phyloP scores from a whole-genome alignment of 2,329 filamentous ascomycete genomes.

The Aspergillus brasiliensis region DNA sequence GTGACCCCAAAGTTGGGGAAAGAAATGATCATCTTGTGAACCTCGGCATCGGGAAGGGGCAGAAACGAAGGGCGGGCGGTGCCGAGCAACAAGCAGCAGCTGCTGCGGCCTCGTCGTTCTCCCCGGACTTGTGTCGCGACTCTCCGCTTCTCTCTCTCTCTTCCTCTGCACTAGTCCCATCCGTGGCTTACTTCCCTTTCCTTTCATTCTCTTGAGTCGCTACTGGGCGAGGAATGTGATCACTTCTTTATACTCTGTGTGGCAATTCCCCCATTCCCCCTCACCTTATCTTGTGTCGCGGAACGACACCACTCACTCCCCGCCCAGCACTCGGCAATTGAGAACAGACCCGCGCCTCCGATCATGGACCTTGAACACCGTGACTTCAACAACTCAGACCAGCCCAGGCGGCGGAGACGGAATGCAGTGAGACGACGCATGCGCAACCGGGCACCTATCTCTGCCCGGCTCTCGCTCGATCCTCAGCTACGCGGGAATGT shows the following conservation, averaged over 20 bases:
- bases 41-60: conserved; percentile 41
- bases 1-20: no score
- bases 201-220: not conserved
- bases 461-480: conserved; percentile 80
- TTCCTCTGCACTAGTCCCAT: not conserved
- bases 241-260: not conserved
- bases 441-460: conserved; percentile 69
- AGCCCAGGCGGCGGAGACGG: conserved; percentile 55
- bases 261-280: conserved; percentile 5
- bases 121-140: conserved; percentile 28
- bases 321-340: conserved; percentile 26
- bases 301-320: conserved; percentile 2
- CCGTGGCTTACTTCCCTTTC: not conserved
- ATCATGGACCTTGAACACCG: conserved; percentile 49
- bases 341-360: conserved; percentile 15
- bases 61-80: conserved; percentile 34
- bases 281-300: not conserved
- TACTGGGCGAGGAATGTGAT: conserved; percentile 7
- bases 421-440: conserved; percentile 48
- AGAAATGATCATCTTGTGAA: conserved; percentile 22
- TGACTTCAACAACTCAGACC: conserved; percentile 41
- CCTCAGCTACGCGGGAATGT: conserved; percentile 82
- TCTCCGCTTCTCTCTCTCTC: not conserved
- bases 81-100: conserved; percentile 19
- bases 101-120: conserved; percentile 25